phyloP scores from a whole-genome alignment of 2,329 filamentous ascomycete species.

The Beauveria rudraprayagi region DNA sequence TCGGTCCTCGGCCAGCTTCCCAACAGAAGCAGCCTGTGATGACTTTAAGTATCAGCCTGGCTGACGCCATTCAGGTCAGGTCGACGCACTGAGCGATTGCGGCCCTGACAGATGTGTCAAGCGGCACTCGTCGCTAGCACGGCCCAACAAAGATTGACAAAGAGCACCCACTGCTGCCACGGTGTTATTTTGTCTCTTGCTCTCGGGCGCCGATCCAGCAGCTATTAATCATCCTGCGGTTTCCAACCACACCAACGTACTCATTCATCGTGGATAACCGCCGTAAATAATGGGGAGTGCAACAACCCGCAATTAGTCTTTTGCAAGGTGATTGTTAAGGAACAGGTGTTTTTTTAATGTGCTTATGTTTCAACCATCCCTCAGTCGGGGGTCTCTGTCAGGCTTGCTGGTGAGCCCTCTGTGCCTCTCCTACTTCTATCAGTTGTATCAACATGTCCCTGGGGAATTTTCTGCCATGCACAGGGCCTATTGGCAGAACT shows the following conservation, averaged over 20 bases:
- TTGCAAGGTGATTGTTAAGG: too few relatives aligned
- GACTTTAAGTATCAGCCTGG: background rate
- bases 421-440: background rate
- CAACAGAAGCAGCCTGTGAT: background rate
- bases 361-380: background rate
- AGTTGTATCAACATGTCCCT: background rate
- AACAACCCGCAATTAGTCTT: too few relatives aligned
- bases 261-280: background rate
- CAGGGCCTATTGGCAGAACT: background rate
- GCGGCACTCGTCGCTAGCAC: background rate
- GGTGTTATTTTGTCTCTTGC: background rate
- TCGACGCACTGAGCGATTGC: constrained; percentile 3
- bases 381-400: background rate
- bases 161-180: background rate
- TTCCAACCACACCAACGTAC: too few relatives aligned
- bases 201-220: background rate
- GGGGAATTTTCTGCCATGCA: background rate
- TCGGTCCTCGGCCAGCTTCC: background rate
- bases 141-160: constrained; percentile 1
- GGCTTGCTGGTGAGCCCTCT: constrained; percentile 3
- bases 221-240: background rate
- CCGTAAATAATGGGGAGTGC: background rate
- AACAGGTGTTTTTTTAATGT: background rate
- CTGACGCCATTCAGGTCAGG: constrained; percentile 7
- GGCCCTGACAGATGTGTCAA: background rate